These are phyloP conservation scores for Falciphora oryzae DNA, from an alignment of 2,329 filamentous ascomycete species.

Conservation along the genomic window DNA sequence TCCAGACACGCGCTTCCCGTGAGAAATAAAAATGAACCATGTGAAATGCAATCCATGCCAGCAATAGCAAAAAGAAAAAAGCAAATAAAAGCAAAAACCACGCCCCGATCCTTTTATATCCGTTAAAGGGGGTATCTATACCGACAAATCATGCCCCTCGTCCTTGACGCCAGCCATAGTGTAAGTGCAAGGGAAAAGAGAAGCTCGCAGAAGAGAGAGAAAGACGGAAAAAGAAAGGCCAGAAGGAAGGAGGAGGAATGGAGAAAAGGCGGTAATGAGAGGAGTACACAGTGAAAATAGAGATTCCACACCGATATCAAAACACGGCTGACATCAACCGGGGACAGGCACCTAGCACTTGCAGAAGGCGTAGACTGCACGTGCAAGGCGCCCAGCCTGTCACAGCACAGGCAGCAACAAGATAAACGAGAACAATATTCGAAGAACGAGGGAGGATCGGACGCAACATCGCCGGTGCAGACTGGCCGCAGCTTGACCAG, in stretches of 20 bases:
- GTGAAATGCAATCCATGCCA: background rate
- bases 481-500: background rate
- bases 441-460: background rate
- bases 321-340: background rate
- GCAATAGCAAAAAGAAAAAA: constrained; percentile 3
- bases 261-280: background rate
- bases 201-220: background rate
- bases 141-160: background rate
- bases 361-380: background rate
- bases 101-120: background rate
- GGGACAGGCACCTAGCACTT: background rate
- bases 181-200: background rate
- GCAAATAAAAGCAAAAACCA: background rate
- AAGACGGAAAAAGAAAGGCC: background rate
- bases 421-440: background rate
- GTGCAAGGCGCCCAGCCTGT: background rate
- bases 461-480: background rate
- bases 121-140: constrained; percentile 4
- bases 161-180: constrained; percentile 2
- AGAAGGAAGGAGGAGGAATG: background rate
- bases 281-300: background rate
- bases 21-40: background rate
- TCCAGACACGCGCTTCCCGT: background rate
- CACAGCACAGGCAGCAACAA: background rate
- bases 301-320: background rate